A percentile compares a stretch with the other conserved stretches of the same genome.
These are phyloP conservation scores for Ocimum tenuiflorum DNA, from an alignment of 257 asterid genomes.

Conservation along the genomic window DNA sequence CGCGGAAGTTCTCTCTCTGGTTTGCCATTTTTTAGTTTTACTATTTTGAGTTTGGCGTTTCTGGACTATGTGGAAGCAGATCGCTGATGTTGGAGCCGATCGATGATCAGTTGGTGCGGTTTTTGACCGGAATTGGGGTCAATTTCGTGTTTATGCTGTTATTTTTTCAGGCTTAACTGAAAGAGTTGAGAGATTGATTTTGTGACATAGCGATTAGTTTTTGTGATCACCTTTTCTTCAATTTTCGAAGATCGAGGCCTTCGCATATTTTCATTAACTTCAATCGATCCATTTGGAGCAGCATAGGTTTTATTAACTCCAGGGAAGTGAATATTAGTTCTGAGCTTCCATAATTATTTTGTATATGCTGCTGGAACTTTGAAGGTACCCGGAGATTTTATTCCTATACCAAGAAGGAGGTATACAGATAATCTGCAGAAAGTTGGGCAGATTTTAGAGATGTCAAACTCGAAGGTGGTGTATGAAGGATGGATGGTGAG, in stretches of 20 bases:
- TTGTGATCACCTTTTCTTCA: not conserved
- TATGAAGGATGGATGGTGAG: conserved; percentile 99
- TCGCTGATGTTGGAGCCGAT: conserved; percentile 36
- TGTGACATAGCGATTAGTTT: conserved; percentile 9
- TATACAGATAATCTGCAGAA: conserved; percentile 9
- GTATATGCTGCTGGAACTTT: conserved; percentile 9
- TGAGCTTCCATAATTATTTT: conserved; percentile 16
- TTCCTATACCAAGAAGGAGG: conserved; percentile 8
- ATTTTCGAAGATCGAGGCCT: conserved; percentile 20
- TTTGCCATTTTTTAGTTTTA: conserved; percentile 15
- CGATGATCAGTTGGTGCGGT: conserved; percentile 27
- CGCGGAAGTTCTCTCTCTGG: conserved; percentile 15
- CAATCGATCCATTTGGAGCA: conserved; percentile 16
- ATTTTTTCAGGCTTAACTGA: not conserved
- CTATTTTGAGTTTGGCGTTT: conserved; percentile 15
- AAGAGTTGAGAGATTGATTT: conserved; percentile 4
- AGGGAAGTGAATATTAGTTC: conserved; percentile 35
- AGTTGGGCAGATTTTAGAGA: conserved; percentile 25
- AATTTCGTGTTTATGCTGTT: conserved; percentile 23
- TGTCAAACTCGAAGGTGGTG: conserved; percentile 84
- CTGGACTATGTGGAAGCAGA: conserved; percentile 36
- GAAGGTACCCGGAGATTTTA: not conserved
- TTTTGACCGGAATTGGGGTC: conserved; percentile 16
- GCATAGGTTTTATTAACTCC: conserved; percentile 18
- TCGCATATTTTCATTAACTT: not conserved